These are phyloP conservation scores for Blepharisma japonicum DNA, from an alignment of 73 alveolate species.

Conservation along the genomic window DNA sequence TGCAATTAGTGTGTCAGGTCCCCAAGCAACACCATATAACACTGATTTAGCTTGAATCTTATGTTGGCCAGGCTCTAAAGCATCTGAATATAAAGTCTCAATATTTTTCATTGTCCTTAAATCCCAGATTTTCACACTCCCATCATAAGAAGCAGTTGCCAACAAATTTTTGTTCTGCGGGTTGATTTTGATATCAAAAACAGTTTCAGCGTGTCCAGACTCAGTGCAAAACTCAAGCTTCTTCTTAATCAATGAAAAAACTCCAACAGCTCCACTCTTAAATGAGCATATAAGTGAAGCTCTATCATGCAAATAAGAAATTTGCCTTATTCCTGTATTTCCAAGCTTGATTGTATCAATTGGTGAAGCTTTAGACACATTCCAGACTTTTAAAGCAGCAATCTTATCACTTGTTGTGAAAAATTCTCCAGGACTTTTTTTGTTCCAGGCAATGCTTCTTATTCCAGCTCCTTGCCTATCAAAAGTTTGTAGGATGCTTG, in stretches of 20 bases:
- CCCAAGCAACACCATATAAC: constrained; percentile 3
- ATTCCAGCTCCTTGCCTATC: constrained; percentile 73
- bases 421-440: constrained; percentile 80
- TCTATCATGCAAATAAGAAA: constrained; percentile 46
- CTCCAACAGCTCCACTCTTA: constrained; percentile 68
- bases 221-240: constrained; percentile 62
- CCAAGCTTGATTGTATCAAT: constrained; percentile 62
- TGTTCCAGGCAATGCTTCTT: constrained; percentile 65
- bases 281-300: constrained; percentile 55
- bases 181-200: constrained; percentile 76
- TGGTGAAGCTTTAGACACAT: constrained; percentile 68
- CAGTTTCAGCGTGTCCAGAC: constrained; percentile 83
- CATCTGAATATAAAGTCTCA: constrained; percentile 31
- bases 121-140: constrained; percentile 82
- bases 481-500: constrained; percentile 32
- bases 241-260: constrained; percentile 56
- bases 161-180: constrained; percentile 69
- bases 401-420: constrained; percentile 64
- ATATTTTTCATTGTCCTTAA: constrained; percentile 46
- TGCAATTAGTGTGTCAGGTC: constrained; percentile 6
- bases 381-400: constrained; percentile 71
- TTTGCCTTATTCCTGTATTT: constrained; percentile 54
- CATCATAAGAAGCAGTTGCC: constrained; percentile 84
- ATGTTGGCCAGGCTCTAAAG: neutral
- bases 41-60: neutral